Evolutionary conservation across 768 basidiomycete species (phyloP), one percentile per base, ranked within the genome.

Genomic region (Russula griseocarnosa): DNA sequence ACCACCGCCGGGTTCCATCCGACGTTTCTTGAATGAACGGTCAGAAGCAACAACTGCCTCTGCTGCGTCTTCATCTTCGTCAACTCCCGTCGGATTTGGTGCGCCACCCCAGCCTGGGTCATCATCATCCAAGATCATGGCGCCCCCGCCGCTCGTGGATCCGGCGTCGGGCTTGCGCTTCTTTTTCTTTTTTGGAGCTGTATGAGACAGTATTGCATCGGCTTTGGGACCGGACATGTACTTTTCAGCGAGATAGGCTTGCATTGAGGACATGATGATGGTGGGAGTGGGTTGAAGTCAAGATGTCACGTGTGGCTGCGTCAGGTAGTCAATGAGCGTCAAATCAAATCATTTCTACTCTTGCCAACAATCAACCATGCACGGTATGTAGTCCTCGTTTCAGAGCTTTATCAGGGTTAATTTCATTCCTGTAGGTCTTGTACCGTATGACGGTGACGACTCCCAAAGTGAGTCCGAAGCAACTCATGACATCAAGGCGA

Each of bases 221-320:
- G 95, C 94, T 71, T 98, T 98, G 0, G 92, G 86, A 1, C 96
- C 96, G 6, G 94, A 87, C 94, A 98, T 96, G 78, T 98, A 98
- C 66, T 91, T 92, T 67, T 87, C 83, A 0, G 92, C 92, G 20
- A 95, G 82, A 73, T 95, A 95, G 26, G 90, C 80, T 73, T 93
- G 87, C 78, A 95, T 81, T 46, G 67, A 70, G 56, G 63, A 58
- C 57, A 60, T 63, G 54, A 52, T 50, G 44, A 51, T 32, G 36
- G 34, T 2, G n/a, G n/a, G n/a, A 1, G 46, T 10, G 40, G 5
- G 38, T 44, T n/a, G 44, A 44, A 44, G 44, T 9, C 20, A 9
- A 44, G 20, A 20, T 46, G 44, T 61, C 60, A 60, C 61, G 61
- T 62, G 61, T 47, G 9, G 46, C 46, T 2, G n/a, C 11, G 22